These are phyloP conservation scores for Tuber brumale DNA, from an alignment of 495 filamentous ascomycete genomes.

Conservation along the genomic window DNA sequence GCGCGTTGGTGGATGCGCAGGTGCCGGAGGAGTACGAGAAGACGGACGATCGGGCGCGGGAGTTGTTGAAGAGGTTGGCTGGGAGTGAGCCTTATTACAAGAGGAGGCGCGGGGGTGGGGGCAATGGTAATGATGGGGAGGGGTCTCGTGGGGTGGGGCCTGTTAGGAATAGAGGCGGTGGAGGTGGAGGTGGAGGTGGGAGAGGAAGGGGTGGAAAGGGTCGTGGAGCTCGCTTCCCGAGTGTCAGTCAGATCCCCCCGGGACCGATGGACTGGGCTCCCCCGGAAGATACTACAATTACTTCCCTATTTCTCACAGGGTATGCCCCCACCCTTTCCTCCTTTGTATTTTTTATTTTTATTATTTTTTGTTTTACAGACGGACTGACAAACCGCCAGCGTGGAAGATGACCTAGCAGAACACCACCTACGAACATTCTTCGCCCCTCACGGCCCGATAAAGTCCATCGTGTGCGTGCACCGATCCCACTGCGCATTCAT, in stretches of 20 bases:
- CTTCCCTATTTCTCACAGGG: slow-evolving; percentile 87
- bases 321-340: slow-evolving; percentile 7
- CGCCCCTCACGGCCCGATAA: slow-evolving; percentile 73
- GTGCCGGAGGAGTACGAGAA: slow-evolving; percentile 87
- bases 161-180: slow-evolving; percentile 60
- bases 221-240: slow-evolving; percentile 59
- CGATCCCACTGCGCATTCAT: slow-evolving; percentile 95
- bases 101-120: slow-evolving; percentile 54
- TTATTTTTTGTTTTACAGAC: background rate
- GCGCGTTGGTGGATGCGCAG: slow-evolving; percentile 83
- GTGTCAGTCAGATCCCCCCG: slow-evolving; percentile 67
- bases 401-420: slow-evolving; percentile 94
- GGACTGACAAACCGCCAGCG: slow-evolving; percentile 33
- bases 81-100: slow-evolving; percentile 91
- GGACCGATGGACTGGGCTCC: slow-evolving; percentile 75
- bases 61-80: slow-evolving; percentile 75
- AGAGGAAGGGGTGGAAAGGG: slow-evolving; percentile 43
- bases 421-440: slow-evolving; percentile 87
- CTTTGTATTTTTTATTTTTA: background rate
- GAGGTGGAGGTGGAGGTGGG: slow-evolving; percentile 46
- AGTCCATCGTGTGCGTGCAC: slow-evolving; percentile 87
- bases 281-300: slow-evolving; percentile 73
- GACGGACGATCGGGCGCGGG: slow-evolving; percentile 89
- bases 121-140: slow-evolving; percentile 49
- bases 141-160: slow-evolving; percentile 53